Conservation (phyloP, 2,329 filamentous ascomycete genomes). For the Thielaviopsis cerberus region DNA sequence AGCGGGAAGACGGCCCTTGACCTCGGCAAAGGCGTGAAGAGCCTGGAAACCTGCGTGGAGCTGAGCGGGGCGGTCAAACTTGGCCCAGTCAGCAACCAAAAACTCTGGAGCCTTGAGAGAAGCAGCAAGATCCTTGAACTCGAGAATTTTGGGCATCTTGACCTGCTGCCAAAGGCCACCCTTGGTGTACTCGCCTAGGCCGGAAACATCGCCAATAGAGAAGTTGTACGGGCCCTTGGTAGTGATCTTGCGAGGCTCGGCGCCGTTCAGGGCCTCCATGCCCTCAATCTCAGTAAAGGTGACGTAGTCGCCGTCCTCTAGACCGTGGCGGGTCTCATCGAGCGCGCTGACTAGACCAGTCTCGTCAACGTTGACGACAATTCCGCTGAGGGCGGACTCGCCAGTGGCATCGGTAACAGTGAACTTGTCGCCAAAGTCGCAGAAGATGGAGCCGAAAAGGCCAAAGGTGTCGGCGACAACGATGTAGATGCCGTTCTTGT, state of each 20-base stretch:
- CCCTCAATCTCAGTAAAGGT: conserved; percentile 87
- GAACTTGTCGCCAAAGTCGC: conserved; percentile 91
- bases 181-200: conserved; percentile 67
- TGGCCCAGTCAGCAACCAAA: conserved; percentile 86
- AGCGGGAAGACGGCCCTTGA: conserved; percentile 56
- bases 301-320: conserved; percentile 92
- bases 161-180: conserved; percentile 88
- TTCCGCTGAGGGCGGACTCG: conserved; percentile 71
- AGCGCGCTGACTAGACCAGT: conserved; percentile 81
- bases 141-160: conserved; percentile 89
- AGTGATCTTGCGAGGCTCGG: conserved; percentile 71
- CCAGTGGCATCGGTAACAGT: conserved; percentile 77
- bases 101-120: conserved; percentile 77
- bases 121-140: conserved; percentile 66
- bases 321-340: conserved; percentile 83
- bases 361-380: conserved; percentile 75
- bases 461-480: conserved; percentile 79
- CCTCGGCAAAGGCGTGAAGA: conserved; percentile 65
- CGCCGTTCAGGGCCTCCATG: conserved; percentile 71
- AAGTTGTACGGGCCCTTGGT: conserved; percentile 96
- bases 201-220: conserved; percentile 82
- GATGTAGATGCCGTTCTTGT: conserved; percentile 80
- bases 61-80: conserved; percentile 86
- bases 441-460: conserved; percentile 89
- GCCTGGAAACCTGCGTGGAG: conserved; percentile 87